phyloP scores from a whole-genome alignment of 371 early-diverging fungal species.

The Nosema bombycis region DNA sequence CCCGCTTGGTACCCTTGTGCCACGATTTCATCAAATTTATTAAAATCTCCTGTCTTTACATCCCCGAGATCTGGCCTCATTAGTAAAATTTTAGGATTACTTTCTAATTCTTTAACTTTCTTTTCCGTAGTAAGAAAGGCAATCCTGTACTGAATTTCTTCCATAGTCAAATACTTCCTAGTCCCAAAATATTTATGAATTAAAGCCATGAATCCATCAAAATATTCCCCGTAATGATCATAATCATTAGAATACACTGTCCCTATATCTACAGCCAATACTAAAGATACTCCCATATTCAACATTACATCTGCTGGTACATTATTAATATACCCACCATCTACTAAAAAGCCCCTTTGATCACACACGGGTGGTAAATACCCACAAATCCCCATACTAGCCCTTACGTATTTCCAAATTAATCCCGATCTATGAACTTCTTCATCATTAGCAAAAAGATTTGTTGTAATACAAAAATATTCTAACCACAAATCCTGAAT shows the following conservation, averaged over 20 bases:
- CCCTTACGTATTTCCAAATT: conserved; percentile 90
- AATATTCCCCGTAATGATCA: conserved; percentile 79
- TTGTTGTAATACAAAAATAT: conserved; percentile 88
- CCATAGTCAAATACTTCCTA: conserved; percentile 77
- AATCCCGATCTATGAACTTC: conserved; percentile 81
- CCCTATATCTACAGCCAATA: conserved; percentile 91
- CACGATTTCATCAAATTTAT: conserved; percentile 78
- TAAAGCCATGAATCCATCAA: conserved; percentile 84
- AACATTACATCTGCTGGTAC: conserved; percentile 87
- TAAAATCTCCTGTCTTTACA: conserved; percentile 84
- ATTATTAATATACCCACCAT: conserved; percentile 97
- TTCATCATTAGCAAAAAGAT: conserved; percentile 84
- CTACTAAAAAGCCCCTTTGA: conserved; percentile 84
- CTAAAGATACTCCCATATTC: conserved; percentile 75
- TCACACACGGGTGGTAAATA: conserved; percentile 77
- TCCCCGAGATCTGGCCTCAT: conserved; percentile 75
- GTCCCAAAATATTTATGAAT: conserved; percentile 74
- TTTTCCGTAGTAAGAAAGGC: conserved; percentile 77
- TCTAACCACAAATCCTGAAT: conserved; percentile 95
- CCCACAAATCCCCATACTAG: conserved; percentile 92
- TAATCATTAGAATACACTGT: conserved; percentile 79
- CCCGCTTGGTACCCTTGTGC: conserved; percentile 81
- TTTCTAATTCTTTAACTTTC: conserved; percentile 75
- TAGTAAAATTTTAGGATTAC: conserved; percentile 76
- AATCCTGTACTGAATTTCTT: conserved; percentile 88